Conservation (phyloP, 257 asterid genomes). For the Avicennia marina region DNA sequence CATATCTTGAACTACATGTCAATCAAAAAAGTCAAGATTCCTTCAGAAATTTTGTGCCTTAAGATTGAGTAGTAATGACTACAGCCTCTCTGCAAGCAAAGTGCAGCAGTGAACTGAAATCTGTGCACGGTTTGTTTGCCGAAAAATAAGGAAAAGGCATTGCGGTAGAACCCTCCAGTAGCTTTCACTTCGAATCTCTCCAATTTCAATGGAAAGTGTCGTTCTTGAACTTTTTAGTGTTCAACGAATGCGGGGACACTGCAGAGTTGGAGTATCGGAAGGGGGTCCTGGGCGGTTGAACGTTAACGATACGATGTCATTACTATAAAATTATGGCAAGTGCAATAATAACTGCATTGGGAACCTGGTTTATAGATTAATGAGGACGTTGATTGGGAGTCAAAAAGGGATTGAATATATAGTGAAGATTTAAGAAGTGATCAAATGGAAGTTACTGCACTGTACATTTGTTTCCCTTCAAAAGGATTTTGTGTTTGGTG, state of each 20-base stretch:
- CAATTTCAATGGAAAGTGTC: conserved; percentile 19
- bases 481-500: no score
- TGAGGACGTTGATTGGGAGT: conserved; percentile 1
- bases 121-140: conserved; percentile 26
- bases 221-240: no score
- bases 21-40: not conserved
- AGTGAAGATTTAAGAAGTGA: not conserved
- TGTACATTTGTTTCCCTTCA: no score
- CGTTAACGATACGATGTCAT: conserved; percentile 35
- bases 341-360: conserved; percentile 7
- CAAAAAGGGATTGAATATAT: not conserved
- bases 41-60: not conserved
- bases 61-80: no score
- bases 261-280: conserved; percentile 12
- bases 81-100: not conserved
- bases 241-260: conserved; percentile 14
- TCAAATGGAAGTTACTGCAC: not conserved
- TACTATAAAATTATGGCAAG: no score
- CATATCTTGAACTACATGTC: not conserved
- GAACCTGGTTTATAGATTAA: not conserved
- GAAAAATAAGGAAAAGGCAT: not conserved
- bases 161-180: conserved; percentile 10
- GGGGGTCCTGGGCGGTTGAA: not conserved
- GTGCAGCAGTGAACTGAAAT: conserved; percentile 14
- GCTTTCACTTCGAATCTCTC: conserved; percentile 8